Conservation (phyloP, 805 yeast species). For the Starmera quercuum region DNA sequence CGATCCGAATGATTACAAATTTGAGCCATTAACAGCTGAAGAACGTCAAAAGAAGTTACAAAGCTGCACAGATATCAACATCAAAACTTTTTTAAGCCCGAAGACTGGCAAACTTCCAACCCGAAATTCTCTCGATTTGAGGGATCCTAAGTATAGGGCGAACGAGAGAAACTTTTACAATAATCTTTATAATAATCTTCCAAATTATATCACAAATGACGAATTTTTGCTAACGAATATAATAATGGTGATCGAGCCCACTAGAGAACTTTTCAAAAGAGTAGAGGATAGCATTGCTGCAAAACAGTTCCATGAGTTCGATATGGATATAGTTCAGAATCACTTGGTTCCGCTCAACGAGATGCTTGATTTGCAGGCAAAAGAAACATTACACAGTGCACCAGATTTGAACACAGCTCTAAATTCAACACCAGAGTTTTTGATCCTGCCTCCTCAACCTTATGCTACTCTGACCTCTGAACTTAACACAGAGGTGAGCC, state of each 20-base stretch:
- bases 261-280: conserved; percentile 14
- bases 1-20: conserved; percentile 12
- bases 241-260: conserved; percentile 56
- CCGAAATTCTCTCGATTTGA: neutral
- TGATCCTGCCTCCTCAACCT: conserved; percentile 41
- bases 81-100: conserved; percentile 3
- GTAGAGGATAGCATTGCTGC: conserved; percentile 16
- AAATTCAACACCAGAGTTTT: conserved; percentile 15
- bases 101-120: neutral
- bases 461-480: conserved; percentile 49
- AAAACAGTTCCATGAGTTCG: conserved; percentile 33
- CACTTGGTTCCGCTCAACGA: conserved; percentile 22
- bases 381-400: neutral
- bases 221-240: conserved; percentile 30
- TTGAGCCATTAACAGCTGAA: conserved; percentile 14
- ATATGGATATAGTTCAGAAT: conserved; percentile 45
- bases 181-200: conserved; percentile 31
- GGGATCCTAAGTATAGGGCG: conserved; percentile 1
- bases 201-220: conserved; percentile 23
- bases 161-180: conserved; percentile 12
- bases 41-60: conserved; percentile 13
- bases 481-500: conserved; percentile 26
- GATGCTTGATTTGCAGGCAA: conserved; percentile 9
- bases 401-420: conserved; percentile 6
- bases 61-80: conserved; percentile 1